Percentiles rank a stretch among this genome's conserved stretches.
These are phyloP conservation scores for Artemisia tridentata DNA, from an alignment of 129 eudicot genomes.

Conservation along the genomic window DNA sequence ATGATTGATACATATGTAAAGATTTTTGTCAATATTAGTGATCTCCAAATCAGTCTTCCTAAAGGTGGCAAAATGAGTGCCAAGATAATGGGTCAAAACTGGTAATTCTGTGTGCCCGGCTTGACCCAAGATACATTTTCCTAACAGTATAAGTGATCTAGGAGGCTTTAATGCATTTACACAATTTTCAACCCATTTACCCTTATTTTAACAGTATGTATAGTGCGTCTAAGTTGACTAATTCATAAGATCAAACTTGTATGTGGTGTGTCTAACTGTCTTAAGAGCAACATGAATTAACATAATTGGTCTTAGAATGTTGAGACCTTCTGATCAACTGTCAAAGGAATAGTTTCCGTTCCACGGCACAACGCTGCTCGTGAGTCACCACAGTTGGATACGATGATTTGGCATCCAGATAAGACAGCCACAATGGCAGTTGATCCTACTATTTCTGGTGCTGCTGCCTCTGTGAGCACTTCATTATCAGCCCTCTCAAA, in stretches of 20 bases:
- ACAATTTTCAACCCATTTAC: no score
- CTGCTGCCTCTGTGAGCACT: conserved; percentile 46
- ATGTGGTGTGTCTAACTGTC: no score
- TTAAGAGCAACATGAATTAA: no score
- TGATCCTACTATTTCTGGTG: conserved; percentile 80
- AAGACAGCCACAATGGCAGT: conserved; percentile 73
- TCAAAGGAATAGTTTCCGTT: conserved; percentile 38
- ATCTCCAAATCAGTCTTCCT: background rate
- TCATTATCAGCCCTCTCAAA: conserved; percentile 65
- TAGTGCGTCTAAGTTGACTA: no score
- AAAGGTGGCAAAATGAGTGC: background rate
- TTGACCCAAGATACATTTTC: no score
- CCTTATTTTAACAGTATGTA: no score
- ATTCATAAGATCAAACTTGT: no score
- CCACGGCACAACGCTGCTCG: conserved; percentile 79
- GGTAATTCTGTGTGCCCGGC: no score
- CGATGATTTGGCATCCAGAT: conserved; percentile 69
- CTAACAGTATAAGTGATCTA: no score
- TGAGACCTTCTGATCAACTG: conserved; percentile 79
- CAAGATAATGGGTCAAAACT: no score
- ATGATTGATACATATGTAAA: background rate
- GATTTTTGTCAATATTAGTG: background rate
- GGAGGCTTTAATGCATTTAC: no score
- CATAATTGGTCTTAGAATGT: no score
- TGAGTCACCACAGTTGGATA: conserved; percentile 82